These are phyloP conservation scores for Phytophthora hybrid DNA, from an alignment of 352 stramenopile genomes.

Conservation along the genomic window DNA sequence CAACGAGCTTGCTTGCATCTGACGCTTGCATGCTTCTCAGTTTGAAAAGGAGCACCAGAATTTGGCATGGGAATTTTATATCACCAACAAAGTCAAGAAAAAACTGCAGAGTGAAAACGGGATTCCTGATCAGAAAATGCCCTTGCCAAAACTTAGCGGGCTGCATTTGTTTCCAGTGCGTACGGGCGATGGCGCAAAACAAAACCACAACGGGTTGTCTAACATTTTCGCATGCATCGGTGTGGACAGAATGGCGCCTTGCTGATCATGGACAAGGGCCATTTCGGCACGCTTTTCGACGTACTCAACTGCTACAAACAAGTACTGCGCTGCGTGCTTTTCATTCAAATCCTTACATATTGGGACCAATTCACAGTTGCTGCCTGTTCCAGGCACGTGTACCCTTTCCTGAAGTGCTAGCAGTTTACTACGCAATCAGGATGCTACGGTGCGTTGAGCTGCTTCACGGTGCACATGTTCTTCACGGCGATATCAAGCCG, in stretches of 20 bases:
- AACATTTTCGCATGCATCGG: neutral
- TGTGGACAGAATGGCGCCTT: conserved; percentile 72
- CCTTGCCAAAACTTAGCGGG: conserved; percentile 52
- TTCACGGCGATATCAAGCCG: conserved; percentile 89
- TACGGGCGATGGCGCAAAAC: conserved; percentile 1
- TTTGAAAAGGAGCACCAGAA: conserved; percentile 76
- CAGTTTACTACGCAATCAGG: conserved; percentile 80
- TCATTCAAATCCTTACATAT: neutral
- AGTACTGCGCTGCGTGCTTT: conserved; percentile 42
- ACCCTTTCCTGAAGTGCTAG: conserved; percentile 74
- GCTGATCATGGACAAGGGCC: conserved; percentile 78
- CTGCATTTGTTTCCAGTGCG: conserved; percentile 74
- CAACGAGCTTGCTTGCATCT: conserved; percentile 5
- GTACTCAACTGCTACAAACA: conserved; percentile 84
- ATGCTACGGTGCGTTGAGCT: conserved; percentile 81
- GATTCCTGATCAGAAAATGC: conserved; percentile 34
- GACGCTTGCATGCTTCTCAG: conserved; percentile 36
- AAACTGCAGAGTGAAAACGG: conserved; percentile 36
- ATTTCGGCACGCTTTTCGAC: conserved; percentile 77
- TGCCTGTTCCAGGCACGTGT: conserved; percentile 47
- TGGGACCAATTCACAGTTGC: conserved; percentile 6
- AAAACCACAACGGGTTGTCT: neutral
- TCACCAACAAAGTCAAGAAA: conserved; percentile 63
- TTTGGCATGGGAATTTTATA: conserved; percentile 85
- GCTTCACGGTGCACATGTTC: conserved; percentile 66